These are phyloP conservation scores for Arthroderma sp. DNA, from an alignment of 2,329 filamentous ascomycete genomes.

Conservation along the genomic window DNA sequence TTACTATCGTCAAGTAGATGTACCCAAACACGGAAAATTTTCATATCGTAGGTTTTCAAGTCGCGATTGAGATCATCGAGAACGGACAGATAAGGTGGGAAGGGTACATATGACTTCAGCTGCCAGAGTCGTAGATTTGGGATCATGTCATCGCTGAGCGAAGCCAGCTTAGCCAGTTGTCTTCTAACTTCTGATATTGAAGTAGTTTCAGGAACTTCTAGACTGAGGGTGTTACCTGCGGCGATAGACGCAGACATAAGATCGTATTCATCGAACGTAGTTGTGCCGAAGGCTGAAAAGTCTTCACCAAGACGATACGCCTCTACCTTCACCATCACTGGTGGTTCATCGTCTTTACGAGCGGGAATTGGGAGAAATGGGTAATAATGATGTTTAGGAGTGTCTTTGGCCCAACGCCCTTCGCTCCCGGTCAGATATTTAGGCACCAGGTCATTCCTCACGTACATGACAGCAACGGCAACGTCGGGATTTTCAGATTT, in stretches of 20 bases:
- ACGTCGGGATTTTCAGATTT: constrained; percentile 33
- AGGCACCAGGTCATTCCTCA: constrained; percentile 36
- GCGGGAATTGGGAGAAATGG: too few relatives aligned
- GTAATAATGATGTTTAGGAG: constrained; percentile 29
- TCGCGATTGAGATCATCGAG: background rate
- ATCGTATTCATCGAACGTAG: constrained; percentile 32
- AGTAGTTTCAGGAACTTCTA: constrained; percentile 8
- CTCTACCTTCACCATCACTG: background rate
- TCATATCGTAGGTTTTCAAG: background rate
- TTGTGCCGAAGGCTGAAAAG: constrained; percentile 24
- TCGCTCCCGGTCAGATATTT: constrained; percentile 30
- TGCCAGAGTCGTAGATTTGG: constrained; percentile 27
- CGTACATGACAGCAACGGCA: constrained; percentile 44
- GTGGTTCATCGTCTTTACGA: constrained; percentile 14
- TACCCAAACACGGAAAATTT: constrained; percentile 1
- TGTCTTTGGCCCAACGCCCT: constrained; percentile 36
- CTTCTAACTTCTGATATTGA: constrained; percentile 25
- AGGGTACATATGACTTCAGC: constrained; percentile 17
- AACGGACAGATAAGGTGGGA: background rate
- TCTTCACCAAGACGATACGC: background rate
- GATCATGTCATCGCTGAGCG: constrained; percentile 12
- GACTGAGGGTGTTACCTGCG: constrained; percentile 12
- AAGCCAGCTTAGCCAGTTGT: constrained; percentile 22
- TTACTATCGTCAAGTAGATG: background rate
- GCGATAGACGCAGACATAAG: constrained; percentile 27